Evolutionary conservation across 768 basidiomycete genomes (phyloP), one percentile per base, ranked within the genome.

Genomic region (Boletus sp.): DNA sequence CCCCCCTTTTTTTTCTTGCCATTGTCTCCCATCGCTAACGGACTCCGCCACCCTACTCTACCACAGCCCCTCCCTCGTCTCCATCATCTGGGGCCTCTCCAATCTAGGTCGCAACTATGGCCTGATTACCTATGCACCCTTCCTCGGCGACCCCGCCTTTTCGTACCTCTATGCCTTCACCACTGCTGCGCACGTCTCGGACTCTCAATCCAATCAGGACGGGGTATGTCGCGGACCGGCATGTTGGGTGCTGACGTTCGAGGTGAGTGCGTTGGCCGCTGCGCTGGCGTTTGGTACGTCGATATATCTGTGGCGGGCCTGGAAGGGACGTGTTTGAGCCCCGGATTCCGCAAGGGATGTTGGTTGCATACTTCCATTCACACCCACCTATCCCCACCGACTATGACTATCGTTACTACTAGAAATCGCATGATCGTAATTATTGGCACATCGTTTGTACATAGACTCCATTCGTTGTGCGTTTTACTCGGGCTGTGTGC

Each of bases 131-230:
- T 90, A 88, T 60, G 83, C 89, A 0, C 85, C 88, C 5, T 87
- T 91, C 67, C 67, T 83, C 25, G 90, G 88, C 6, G 90, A 88
- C 0, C 82, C 88, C 2, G 34, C 83, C 0, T 91, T 90, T 66
- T 90, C 90, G 3, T 91, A 88, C 67, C 64, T 92, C 0, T 93
- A 90, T 56, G 90, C 90, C 14, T 82, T 85, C 59, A 64, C 89
- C 44, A 79, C 85, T 7, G 78, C 77, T 4, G 70, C 76, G 3
- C 80, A 83, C 54, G 74, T 79, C 9, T 41, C 65, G 5, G 71
- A 65, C n/a, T 59, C 25, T 68, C 14, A 19, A 5, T 19, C 56
- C 21, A 38, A 42, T 21, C 10, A 29, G 2, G 53, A 62, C 13
- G 60, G 49, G 6, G 48, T 83, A 4, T 91, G 90, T 60, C 63